These are phyloP conservation scores for Beauveria scarabaeidicola DNA, from an alignment of 2,329 filamentous ascomycete species.

Conservation along the genomic window DNA sequence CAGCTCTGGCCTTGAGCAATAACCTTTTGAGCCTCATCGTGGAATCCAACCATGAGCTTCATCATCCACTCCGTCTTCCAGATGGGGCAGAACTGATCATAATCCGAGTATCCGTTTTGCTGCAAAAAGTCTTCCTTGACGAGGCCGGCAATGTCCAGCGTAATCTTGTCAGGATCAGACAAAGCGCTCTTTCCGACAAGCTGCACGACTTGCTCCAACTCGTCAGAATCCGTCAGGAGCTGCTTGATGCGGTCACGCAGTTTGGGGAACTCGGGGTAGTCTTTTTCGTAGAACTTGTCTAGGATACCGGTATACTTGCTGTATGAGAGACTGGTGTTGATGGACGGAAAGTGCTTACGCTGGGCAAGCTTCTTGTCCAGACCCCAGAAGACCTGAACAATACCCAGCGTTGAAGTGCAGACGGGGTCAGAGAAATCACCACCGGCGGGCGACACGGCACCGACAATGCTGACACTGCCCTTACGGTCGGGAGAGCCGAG, in stretches of 20 bases:
- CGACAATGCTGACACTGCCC: slow-evolving; percentile 95
- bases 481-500: slow-evolving; percentile 82
- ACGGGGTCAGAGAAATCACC: slow-evolving; percentile 99
- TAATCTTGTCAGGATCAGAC: slow-evolving; percentile 97
- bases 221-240: slow-evolving; percentile 88
- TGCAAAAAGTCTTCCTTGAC: slow-evolving; percentile 99
- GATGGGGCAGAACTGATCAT: slow-evolving; percentile 97
- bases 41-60: slow-evolving; percentile 98
- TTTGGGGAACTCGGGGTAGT: slow-evolving; percentile 87
- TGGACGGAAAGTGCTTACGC: slow-evolving; percentile 97
- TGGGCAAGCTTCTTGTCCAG: slow-evolving; percentile 99
- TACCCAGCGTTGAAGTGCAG: slow-evolving; percentile 85
- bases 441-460: slow-evolving; percentile 91
- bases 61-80: slow-evolving; percentile 99
- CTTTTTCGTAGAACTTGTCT: slow-evolving; percentile 89
- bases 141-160: slow-evolving; percentile 79
- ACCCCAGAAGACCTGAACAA: slow-evolving; percentile 99
- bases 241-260: slow-evolving; percentile 90
- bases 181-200: slow-evolving; percentile 95
- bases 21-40: slow-evolving; percentile 95
- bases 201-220: slow-evolving; percentile 97
- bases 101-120: slow-evolving; percentile 98
- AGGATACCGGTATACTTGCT: slow-evolving; percentile 88
- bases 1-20: slow-evolving; percentile 85
- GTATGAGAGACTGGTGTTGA: slow-evolving; percentile 93